Evolutionary conservation across 768 basidiomycete genomes (phyloP).

Genomic region (Paxillus ammoniavirescens): DNA sequence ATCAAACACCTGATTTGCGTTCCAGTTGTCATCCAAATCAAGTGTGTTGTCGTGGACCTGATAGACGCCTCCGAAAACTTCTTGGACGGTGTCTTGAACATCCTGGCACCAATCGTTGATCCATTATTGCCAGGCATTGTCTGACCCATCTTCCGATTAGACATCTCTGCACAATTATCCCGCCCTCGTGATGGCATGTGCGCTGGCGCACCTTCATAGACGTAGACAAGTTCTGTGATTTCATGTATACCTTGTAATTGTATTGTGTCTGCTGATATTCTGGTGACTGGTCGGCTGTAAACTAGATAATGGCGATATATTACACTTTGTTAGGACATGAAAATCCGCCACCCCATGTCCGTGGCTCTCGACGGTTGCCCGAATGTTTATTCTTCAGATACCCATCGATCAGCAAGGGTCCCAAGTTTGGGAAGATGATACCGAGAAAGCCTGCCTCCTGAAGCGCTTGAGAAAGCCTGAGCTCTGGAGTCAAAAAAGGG

Average conservation of each 20-base stretch:
- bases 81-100: constrained; percentile 46
- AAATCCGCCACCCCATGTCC: background rate
- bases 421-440: constrained; percentile 67
- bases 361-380: background rate
- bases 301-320: background rate
- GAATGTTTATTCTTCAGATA: constrained; percentile 54
- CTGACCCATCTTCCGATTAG: background rate
- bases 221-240: background rate
- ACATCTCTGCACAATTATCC: background rate
- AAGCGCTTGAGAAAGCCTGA: constrained; percentile 53
- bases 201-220: background rate
- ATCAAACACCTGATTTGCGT: background rate
- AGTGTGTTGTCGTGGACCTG: constrained; percentile 54
- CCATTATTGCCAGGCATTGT: background rate
- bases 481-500: constrained; percentile 33
- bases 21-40: constrained; percentile 57
- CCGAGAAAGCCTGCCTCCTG: constrained; percentile 48
- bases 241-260: background rate
- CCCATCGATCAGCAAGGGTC: constrained; percentile 64
- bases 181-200: background rate
- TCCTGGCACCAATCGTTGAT: constrained; percentile 37
- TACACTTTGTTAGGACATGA: background rate
- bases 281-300: background rate
- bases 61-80: constrained; percentile 50
- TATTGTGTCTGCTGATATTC: background rate